phyloP scores from a whole-genome alignment of 495 filamentous ascomycete genomes.

The Tricharina praecox region DNA sequence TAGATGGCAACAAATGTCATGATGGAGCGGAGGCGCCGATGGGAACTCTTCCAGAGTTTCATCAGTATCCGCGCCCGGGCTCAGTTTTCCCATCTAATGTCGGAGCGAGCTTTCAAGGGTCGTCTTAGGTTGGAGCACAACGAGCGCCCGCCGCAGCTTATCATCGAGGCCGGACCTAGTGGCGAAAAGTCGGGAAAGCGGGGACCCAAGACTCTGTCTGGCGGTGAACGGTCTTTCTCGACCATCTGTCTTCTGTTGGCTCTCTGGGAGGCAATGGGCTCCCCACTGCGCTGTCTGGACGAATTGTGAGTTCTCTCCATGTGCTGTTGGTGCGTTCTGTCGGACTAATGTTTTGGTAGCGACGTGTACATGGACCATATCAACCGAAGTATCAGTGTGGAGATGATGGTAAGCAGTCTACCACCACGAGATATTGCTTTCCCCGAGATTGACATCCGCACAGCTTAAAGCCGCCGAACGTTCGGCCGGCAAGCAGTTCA shows the following conservation, averaged over 20 bases:
- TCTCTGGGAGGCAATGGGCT: slow-evolving; percentile 97
- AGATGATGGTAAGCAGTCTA: slow-evolving; percentile 61
- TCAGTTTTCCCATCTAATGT: slow-evolving; percentile 74
- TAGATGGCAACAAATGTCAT: slow-evolving; percentile 20
- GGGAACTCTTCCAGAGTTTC: slow-evolving; percentile 59
- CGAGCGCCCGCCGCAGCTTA: slow-evolving; percentile 53
- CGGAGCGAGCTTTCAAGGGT: slow-evolving; percentile 75
- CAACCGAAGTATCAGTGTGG: slow-evolving; percentile 82
- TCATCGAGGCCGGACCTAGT: slow-evolving; percentile 70
- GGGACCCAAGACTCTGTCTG: slow-evolving; percentile 77
- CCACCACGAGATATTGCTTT: too few species aligned
- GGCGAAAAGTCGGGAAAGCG: slow-evolving; percentile 44
- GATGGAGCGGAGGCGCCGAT: slow-evolving; percentile 52
- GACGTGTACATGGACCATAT: slow-evolving; percentile 99
- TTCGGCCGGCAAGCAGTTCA: slow-evolving; percentile 79
- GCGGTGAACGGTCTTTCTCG: slow-evolving; percentile 94
- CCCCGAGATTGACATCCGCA: background rate
- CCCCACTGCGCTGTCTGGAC: slow-evolving; percentile 82
- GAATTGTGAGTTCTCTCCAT: slow-evolving; percentile 54
- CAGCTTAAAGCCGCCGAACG: slow-evolving; percentile 49
- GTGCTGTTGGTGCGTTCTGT: background rate
- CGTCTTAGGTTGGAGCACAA: slow-evolving; percentile 61
- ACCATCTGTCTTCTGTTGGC: slow-evolving; percentile 82
- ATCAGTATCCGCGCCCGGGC: slow-evolving; percentile 71
- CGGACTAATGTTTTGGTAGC: slow-evolving; percentile 30